phyloP scores from a whole-genome alignment of 345 rosid species.

The Odontarrhena argentea region DNA sequence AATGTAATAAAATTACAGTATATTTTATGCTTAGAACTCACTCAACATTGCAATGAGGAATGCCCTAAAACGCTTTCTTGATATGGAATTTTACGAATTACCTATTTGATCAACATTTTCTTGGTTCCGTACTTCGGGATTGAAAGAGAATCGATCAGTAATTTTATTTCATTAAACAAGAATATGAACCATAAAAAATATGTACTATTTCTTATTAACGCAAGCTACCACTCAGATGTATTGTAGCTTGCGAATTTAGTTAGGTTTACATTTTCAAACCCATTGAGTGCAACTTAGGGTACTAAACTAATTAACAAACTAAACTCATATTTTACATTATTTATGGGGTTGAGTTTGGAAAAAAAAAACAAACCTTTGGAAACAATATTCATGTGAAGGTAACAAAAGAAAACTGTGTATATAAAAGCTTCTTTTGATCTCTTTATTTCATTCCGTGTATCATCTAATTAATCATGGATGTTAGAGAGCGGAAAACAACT shows the following conservation, averaged over 20 bases:
- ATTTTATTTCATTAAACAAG: background rate
- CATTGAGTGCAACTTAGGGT: background rate
- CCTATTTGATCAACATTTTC: constrained; percentile 6
- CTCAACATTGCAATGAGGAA: constrained; percentile 1
- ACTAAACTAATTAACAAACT: constrained; percentile 28
- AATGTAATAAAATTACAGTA: background rate
- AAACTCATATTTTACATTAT: constrained; percentile 19
- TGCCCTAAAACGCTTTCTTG: background rate
- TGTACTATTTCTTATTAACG: constrained; percentile 2
- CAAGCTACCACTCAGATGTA: constrained; percentile 19
- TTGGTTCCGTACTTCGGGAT: background rate
- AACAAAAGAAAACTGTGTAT: background rate
- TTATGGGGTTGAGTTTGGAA: constrained; percentile 27
- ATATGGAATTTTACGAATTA: background rate
- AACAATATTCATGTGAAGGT: constrained; percentile 28
- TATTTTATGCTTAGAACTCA: background rate
- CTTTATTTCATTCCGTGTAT: background rate
- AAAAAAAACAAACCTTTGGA: constrained; percentile 30
- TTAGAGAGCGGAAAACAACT: constrained; percentile 77
- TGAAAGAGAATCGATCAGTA: constrained; percentile 9
- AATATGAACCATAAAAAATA: background rate
- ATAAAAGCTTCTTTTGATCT: background rate
- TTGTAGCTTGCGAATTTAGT: constrained; percentile 12
- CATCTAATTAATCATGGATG: constrained; percentile 73
- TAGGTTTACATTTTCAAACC: constrained; percentile 8